These are phyloP conservation scores for Fusarium coffeatum DNA, from an alignment of 2,329 filamentous ascomycete genomes.

Conservation along the genomic window DNA sequence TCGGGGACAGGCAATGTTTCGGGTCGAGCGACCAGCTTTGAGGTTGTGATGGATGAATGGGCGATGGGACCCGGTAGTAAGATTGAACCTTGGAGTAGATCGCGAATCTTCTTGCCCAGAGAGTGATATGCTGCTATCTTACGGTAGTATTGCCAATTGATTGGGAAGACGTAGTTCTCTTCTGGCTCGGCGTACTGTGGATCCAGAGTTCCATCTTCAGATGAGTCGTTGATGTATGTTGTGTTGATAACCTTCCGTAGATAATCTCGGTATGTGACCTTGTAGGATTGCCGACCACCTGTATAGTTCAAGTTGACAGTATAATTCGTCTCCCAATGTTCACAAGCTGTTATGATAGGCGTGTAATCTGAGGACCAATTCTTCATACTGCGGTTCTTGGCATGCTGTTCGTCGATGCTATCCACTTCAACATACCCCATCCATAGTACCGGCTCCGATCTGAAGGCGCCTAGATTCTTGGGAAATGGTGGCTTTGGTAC, in stretches of 20 bases:
- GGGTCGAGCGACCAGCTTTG: conserved; percentile 30
- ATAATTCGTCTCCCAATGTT: conserved; percentile 39
- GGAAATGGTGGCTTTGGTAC: conserved; percentile 18
- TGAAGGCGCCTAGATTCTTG: conserved; percentile 25
- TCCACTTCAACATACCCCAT: conserved; percentile 35
- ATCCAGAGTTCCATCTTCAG: conserved; percentile 24
- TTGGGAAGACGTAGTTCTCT: conserved; percentile 24
- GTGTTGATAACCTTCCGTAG: conserved; percentile 35
- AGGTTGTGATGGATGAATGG: conserved; percentile 17
- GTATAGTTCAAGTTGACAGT: conserved; percentile 38
- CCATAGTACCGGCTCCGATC: conserved; percentile 36
- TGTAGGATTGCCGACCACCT: conserved; percentile 29
- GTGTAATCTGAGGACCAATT: conserved; percentile 28
- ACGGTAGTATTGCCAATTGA: conserved; percentile 20
- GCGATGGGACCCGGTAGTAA: conserved; percentile 16
- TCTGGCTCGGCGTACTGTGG: conserved; percentile 11
- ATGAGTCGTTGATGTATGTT: conserved; percentile 9
- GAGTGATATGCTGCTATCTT: conserved; percentile 29
- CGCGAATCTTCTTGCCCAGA: conserved; percentile 25
- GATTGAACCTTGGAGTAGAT: conserved; percentile 28
- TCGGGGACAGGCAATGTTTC: conserved; percentile 22
- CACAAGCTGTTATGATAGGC: conserved; percentile 29
- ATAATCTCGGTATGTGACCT: conserved; percentile 20
- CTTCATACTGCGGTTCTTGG: background rate
- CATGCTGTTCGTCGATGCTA: conserved; percentile 2